Evolutionary conservation across 768 basidiomycete species (phyloP).

Genomic region (Suillus luteus): DNA sequence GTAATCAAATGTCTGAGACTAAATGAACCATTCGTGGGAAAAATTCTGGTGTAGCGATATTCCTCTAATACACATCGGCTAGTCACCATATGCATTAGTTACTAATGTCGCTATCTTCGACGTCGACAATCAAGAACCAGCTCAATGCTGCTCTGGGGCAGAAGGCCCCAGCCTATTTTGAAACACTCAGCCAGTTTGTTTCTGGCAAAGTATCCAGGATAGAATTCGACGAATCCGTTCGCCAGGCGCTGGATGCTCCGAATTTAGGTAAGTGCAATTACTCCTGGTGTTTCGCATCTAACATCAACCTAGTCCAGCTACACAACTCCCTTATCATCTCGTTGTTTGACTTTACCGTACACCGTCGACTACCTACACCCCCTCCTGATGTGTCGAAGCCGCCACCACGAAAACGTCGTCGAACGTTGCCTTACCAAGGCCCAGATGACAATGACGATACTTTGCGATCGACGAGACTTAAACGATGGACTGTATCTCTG

Average conservation of each 20-base stretch:
- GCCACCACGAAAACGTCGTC: constrained; percentile 68
- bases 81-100: not conserved
- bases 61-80: too few relatives aligned
- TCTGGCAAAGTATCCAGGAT: constrained; percentile 66
- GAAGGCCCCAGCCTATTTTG: constrained; percentile 63
- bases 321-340: constrained; percentile 87
- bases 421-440: constrained; percentile 71
- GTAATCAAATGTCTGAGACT: too few relatives aligned
- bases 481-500: constrained; percentile 71
- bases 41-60: too few relatives aligned
- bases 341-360: constrained; percentile 75
- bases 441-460: constrained; percentile 56
- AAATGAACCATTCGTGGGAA: not conserved
- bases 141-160: constrained; percentile 61
- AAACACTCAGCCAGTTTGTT: constrained; percentile 65
- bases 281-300: constrained; percentile 10
- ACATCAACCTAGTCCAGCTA: constrained; percentile 58
- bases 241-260: constrained; percentile 59
- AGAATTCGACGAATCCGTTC: constrained; percentile 76
- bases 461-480: constrained; percentile 64
- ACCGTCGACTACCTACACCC: constrained; percentile 67
- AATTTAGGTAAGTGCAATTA: constrained; percentile 44
- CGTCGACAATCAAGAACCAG: constrained; percentile 70
- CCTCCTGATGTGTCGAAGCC: constrained; percentile 62
- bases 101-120: constrained; percentile 74